A percentile compares a stretch with the other conserved stretches of the same genome.
Conservation (phyloP, 768 basidiomycete species). For the Rhizopogon sp. region DNA sequence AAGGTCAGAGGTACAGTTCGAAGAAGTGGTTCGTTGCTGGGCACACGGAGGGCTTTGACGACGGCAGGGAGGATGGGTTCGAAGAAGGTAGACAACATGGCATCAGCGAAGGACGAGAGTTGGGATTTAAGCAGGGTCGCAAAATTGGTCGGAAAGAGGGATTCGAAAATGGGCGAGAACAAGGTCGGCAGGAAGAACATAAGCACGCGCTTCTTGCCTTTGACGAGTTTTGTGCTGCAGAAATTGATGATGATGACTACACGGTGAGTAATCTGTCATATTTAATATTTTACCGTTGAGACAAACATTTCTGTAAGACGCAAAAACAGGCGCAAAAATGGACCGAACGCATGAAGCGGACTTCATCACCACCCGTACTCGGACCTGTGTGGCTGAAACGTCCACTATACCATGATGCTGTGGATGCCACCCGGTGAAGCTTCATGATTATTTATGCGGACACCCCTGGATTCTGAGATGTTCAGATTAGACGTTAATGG, state of each 20-base stretch:
- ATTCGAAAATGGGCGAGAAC: constrained; percentile 29
- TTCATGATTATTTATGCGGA: no score
- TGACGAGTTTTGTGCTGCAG: constrained; percentile 48
- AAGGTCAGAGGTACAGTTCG: constrained; percentile 24
- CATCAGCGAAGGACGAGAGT: constrained; percentile 27
- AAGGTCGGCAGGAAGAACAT: constrained; percentile 46
- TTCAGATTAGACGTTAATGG: background rate
- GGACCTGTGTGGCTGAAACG: constrained; percentile 19
- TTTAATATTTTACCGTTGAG: constrained; percentile 7
- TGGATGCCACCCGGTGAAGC: background rate
- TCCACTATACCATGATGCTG: constrained; percentile 6
- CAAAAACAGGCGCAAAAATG: constrained; percentile 19
- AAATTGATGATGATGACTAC: constrained; percentile 27
- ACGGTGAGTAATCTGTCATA: constrained; percentile 16
- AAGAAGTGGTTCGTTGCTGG: constrained; percentile 43
- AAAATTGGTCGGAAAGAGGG: constrained; percentile 25
- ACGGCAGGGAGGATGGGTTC: constrained; percentile 40
- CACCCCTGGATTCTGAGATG: background rate
- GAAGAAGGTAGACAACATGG: constrained; percentile 38
- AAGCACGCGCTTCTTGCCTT: constrained; percentile 51
- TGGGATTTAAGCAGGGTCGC: constrained; percentile 30
- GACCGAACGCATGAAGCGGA: constrained; percentile 23
- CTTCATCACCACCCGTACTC: constrained; percentile 3
- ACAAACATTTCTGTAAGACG: constrained; percentile 9
- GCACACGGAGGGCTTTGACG: constrained; percentile 39